Conservation (phyloP, 768 basidiomycete genomes). For the Tephrocybe sp. region DNA sequence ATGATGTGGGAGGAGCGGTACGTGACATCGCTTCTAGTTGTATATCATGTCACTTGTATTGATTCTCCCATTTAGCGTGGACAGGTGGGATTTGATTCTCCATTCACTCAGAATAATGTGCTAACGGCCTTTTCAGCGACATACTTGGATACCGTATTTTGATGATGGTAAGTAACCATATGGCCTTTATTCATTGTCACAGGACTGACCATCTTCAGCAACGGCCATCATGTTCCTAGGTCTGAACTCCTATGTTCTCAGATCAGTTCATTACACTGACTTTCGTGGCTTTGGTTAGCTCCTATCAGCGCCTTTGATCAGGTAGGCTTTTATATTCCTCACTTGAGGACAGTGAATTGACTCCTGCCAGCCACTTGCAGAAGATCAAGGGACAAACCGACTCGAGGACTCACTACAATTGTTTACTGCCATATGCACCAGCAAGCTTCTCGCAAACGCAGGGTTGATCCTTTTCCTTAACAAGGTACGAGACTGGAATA, state of each 20-base stretch:
- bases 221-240: constrained; percentile 79
- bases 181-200: not conserved
- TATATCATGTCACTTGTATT: not conserved
- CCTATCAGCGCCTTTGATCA: constrained; percentile 87
- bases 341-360: not conserved
- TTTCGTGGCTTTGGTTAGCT: constrained; percentile 30
- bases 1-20: constrained; percentile 82
- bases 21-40: constrained; percentile 24
- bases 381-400: constrained; percentile 72
- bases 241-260: constrained; percentile 11
- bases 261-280: not conserved
- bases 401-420: constrained; percentile 80
- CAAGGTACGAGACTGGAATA: constrained; percentile 47
- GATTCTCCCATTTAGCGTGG: constrained; percentile 40
- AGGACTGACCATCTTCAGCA: constrained; percentile 35
- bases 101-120: not conserved
- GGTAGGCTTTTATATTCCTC: constrained; percentile 12
- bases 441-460: constrained; percentile 65
- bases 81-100: constrained; percentile 38
- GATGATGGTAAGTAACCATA: constrained; percentile 58
- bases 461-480: constrained; percentile 75
- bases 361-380: constrained; percentile 63
- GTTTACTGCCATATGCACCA: constrained; percentile 70
- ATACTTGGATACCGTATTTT: constrained; percentile 80
- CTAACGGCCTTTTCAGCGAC: constrained; percentile 41